Base-by-base conservation (phyloP, 1,284 basidiomycete species). In the Apiotrichum domesticum region DNA sequence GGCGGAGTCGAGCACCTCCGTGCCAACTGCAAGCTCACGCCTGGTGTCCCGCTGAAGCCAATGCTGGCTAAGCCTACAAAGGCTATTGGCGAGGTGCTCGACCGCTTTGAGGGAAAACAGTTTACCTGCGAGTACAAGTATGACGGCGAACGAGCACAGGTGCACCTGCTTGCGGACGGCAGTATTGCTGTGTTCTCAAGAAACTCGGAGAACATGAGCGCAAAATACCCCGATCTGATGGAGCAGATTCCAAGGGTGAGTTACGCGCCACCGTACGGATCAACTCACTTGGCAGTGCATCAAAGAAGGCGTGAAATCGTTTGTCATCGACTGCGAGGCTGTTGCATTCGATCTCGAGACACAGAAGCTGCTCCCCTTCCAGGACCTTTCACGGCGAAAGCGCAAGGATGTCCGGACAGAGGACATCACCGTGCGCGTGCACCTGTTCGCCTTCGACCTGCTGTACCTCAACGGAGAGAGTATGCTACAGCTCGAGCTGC, bases 91-190 rank as follows among this genome's bases (percentile, higher is more conserved):
- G 96, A 98, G 76, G 95, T 99, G 6, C 83, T 99, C 21, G 95
- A 99, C 77, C 82, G 94, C 50, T 99, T 98, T 69, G 96, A 99
- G 75, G 87, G 86, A 68, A 93, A 94, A 75, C 84, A 83, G 48
- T 98, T 99, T 74, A 98, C 96, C 4, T 98, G 95, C 78, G 96
- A 99, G 79, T 99, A 98, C 79, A 99, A 99, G 77, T 99, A 99
- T 69, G 96, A 99, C 66, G 96, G 96, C 8, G 96, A 99, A 76
- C 86, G 96, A 53, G 96, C 96, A 11, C 93, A 97, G 80, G 87
- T 94, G 3, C 93, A 97, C 74, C 85, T 82, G 71, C 78, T 91
- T 46, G 83, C 85, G 47, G 83, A 90, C 68, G 92, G 90, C 2
- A 83, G 80, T 7, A 84, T 98, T 37, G 82, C 83, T 11, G 87